Conservation (phyloP, 179 eudicot genomes). For the Carnegiea gigantea region DNA sequence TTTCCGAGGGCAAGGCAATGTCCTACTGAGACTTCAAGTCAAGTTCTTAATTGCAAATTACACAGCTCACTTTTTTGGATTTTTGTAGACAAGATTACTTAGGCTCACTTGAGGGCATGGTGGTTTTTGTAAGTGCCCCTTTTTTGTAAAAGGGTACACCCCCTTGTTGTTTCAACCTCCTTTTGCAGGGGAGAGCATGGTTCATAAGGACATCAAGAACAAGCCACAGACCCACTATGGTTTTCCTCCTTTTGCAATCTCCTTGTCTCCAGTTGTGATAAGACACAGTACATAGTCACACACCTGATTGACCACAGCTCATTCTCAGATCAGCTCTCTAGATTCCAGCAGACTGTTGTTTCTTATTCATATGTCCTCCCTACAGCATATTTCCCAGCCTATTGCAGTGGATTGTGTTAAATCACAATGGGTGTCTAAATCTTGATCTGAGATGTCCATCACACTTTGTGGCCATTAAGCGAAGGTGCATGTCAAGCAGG, state of each 20-base stretch:
- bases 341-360: background rate
- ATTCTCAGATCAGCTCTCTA: background rate
- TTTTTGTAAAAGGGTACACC: no score
- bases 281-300: background rate
- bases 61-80: no score
- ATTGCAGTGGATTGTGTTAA: background rate
- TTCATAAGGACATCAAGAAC: background rate
- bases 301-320: background rate
- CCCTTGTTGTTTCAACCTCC: background rate
- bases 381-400: background rate
- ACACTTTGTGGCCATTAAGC: no score
- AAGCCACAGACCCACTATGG: background rate
- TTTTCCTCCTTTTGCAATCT: background rate
- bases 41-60: no score
- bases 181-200: background rate
- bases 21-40: no score
- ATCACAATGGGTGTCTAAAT: background rate
- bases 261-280: background rate
- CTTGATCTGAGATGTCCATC: background rate
- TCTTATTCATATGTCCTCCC: background rate
- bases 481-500: background rate
- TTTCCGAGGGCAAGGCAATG: no score
- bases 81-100: no score
- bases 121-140: no score
- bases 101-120: no score